These are phyloP conservation scores for Sarocladium brachiariae DNA, from an alignment of 2,329 filamentous ascomycete genomes.

Conservation along the genomic window DNA sequence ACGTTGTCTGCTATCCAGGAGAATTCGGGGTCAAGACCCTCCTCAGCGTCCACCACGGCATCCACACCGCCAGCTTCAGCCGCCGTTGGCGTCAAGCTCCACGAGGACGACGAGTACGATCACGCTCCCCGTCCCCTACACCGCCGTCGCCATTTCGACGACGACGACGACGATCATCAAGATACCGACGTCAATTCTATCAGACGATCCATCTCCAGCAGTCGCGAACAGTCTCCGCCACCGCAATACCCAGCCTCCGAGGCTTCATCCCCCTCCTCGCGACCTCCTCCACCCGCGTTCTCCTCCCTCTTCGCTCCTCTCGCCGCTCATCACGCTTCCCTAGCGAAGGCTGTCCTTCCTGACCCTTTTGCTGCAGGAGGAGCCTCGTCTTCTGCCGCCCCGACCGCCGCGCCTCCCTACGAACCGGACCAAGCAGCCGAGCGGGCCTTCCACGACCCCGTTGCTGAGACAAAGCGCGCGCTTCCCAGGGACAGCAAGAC, in stretches of 20 bases:
- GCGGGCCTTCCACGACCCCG: conserved; percentile 40
- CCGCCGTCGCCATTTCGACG: conserved; percentile 17
- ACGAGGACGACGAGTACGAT: conserved; percentile 21
- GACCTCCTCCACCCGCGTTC: conserved; percentile 52
- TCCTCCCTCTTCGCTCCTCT: conserved; percentile 49
- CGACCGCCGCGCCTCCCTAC: conserved; percentile 46
- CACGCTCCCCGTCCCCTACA: conserved; percentile 15
- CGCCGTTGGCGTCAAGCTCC: conserved; percentile 14
- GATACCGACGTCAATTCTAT: conserved; percentile 14
- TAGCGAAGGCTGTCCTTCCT: conserved; percentile 1
- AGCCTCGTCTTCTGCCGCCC: conserved; percentile 37
- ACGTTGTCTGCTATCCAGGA: conserved; percentile 26
- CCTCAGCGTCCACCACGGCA: conserved; percentile 4
- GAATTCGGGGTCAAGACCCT: conserved; percentile 5
- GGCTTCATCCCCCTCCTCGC: conserved; percentile 43
- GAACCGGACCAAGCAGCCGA: conserved; percentile 27
- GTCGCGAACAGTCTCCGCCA: conserved; percentile 43
- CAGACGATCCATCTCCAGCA: conserved; percentile 16
- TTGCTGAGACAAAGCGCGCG: conserved; percentile 75
- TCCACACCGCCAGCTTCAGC: not conserved
- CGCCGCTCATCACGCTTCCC: conserved; percentile 1
- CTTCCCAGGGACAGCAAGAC: conserved; percentile 78
- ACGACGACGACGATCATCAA: conserved; percentile 16
- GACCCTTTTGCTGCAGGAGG: conserved; percentile 17
- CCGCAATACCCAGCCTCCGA: conserved; percentile 54